Percentiles rank a stretch among this genome's conserved stretches.
Evolutionary conservation across 495 filamentous ascomycete genomes (phyloP).

Genomic region (Schizothecium vesticola): DNA sequence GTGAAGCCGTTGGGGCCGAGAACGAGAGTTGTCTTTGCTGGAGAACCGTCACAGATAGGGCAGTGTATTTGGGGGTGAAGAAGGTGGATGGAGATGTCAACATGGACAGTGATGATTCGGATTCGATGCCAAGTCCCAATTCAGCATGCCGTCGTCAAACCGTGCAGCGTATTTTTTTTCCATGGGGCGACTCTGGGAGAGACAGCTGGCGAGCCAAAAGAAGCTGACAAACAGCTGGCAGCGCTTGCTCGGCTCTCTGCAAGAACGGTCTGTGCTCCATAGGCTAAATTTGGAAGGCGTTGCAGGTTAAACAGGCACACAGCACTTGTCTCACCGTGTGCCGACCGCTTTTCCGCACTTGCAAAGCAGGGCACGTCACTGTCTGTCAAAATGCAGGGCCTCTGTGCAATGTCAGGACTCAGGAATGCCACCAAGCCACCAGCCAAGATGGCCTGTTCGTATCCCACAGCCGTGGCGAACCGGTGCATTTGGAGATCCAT

Average conservation of each 20-base stretch:
- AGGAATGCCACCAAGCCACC: neutral
- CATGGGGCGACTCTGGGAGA: neutral
- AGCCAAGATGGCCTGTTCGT: neutral
- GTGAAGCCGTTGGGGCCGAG: neutral
- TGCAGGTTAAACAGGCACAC: slow-evolving; percentile 5
- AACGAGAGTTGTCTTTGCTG: neutral
- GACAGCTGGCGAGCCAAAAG: neutral
- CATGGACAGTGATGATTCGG: neutral
- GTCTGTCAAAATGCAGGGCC: slow-evolving; percentile 6
- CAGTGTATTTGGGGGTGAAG: neutral
- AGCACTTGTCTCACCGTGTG: slow-evolving; percentile 1
- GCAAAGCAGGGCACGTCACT: slow-evolving; percentile 2
- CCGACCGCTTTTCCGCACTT: neutral
- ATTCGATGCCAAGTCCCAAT: neutral
- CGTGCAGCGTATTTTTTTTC: neutral
- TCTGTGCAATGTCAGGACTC: neutral
- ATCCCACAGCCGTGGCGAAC: neutral
- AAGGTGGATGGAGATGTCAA: neutral
- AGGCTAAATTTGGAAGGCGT: slow-evolving; percentile 21
- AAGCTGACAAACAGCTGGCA: slow-evolving; percentile 5
- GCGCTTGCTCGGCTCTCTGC: neutral
- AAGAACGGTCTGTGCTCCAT: neutral
- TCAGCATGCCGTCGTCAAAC: neutral
- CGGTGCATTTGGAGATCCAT: neutral
- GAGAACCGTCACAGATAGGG: neutral